Percentiles rank a stretch among this genome's conserved stretches.
Evolutionary conservation across 192 early-diverging fungal species (phyloP).

Genomic region (Coemansia asiatica): DNA sequence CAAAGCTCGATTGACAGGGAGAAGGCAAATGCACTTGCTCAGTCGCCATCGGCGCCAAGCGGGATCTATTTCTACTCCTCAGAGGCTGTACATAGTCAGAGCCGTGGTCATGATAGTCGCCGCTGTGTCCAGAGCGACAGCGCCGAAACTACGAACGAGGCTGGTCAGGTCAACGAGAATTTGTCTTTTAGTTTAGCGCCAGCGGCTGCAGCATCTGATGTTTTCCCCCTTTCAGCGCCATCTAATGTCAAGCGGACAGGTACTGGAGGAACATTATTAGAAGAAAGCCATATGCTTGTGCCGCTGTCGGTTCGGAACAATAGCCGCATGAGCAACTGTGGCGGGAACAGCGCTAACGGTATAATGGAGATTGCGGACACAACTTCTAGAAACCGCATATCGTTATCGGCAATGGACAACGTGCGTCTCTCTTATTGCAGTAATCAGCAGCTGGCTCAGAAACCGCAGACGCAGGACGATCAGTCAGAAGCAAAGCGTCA

Average conservation of each 20-base stretch:
- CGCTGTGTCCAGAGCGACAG: too few species aligned
- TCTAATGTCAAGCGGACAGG: background rate
- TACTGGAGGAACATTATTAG: background rate
- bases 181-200: background rate
- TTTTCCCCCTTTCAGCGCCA: background rate
- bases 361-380: background rate
- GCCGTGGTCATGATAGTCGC: background rate
- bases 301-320: background rate
- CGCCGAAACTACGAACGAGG: background rate
- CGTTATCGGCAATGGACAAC: background rate
- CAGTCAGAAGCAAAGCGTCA: background rate
- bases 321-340: background rate
- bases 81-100: background rate
- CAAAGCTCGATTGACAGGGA: background rate
- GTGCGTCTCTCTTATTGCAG: background rate
- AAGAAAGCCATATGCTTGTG: background rate
- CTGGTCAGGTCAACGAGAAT: background rate
- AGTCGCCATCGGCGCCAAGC: conserved; percentile 12
- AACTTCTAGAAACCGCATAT: background rate
- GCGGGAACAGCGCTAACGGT: background rate
- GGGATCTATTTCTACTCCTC: conserved; percentile 24
- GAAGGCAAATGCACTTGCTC: background rate
- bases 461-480: background rate
- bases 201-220: background rate
- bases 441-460: background rate